These are phyloP conservation scores for Asterochloris sp. DNA, from an alignment of 139 green algal species.

Conservation along the genomic window DNA sequence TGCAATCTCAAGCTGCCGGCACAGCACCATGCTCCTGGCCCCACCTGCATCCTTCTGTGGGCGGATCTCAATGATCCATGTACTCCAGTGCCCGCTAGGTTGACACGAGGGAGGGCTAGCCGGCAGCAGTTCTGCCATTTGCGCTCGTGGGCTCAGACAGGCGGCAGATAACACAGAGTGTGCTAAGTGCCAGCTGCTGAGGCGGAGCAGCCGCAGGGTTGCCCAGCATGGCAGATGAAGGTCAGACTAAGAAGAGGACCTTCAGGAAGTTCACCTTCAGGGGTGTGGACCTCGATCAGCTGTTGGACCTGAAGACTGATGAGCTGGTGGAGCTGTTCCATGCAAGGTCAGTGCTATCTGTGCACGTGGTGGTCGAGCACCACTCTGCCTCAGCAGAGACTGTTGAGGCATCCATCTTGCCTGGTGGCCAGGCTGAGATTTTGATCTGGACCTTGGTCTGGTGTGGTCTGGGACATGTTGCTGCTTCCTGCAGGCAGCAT, in stretches of 20 bases:
- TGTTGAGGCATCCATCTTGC: neutral
- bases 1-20: neutral
- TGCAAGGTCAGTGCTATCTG: conserved; percentile 39
- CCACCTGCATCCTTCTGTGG: too few relatives aligned
- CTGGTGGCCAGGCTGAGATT: neutral
- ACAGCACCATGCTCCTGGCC: neutral
- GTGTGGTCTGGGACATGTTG: neutral
- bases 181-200: too few relatives aligned
- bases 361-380: conserved; percentile 13
- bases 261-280: conserved; percentile 90
- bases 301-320: conserved; percentile 95
- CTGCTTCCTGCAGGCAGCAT: neutral
- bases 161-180: too few relatives aligned
- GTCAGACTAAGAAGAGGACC: conserved; percentile 44
- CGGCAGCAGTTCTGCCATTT: too few relatives aligned
- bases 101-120: too few relatives aligned
- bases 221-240: conserved; percentile 27
- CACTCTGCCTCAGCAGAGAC: too few relatives aligned
- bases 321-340: conserved; percentile 84
- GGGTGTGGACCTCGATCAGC: conserved; percentile 97
- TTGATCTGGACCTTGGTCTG: neutral
- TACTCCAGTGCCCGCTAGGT: too few relatives aligned
- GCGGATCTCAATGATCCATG: too few relatives aligned
- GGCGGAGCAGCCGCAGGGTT: neutral
- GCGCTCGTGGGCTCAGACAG: too few relatives aligned